These are phyloP conservation scores for Platanthera guangdongensis DNA, from an alignment of 106 monocot species.

Conservation along the genomic window DNA sequence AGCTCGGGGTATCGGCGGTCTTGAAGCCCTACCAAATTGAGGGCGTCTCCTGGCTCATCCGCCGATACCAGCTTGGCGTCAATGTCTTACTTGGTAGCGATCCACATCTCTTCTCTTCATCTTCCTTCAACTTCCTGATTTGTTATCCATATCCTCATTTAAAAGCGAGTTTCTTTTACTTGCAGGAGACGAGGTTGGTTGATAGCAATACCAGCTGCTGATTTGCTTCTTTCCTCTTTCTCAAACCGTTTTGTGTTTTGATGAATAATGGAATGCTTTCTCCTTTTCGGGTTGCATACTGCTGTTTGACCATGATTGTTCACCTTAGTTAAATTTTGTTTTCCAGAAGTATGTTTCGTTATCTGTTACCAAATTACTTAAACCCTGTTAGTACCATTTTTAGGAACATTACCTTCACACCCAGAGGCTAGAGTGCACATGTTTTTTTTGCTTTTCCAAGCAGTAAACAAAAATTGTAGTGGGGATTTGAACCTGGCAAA, in stretches of 20 bases:
- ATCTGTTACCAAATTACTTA: background rate
- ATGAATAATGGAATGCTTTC: background rate
- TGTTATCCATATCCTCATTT: background rate
- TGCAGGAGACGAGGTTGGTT: conserved; percentile 84
- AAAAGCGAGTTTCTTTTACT: background rate
- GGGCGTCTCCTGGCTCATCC: conserved; percentile 83
- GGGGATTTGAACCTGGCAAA: background rate
- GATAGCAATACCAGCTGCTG: background rate
- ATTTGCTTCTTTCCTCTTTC: background rate
- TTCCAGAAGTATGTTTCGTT: background rate
- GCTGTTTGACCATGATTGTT: background rate
- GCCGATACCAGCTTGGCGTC: conserved; percentile 77
- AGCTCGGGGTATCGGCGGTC: conserved; percentile 52
- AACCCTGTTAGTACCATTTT: background rate
- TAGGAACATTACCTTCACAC: background rate
- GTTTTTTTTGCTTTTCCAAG: background rate
- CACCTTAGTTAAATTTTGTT: background rate
- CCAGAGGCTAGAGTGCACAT: background rate
- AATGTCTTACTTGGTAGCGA: conserved; percentile 76
- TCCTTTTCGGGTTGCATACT: background rate
- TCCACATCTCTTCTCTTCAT: background rate
- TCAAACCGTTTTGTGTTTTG: conserved; percentile 3
- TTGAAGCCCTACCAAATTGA: conserved; percentile 87
- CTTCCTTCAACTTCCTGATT: background rate
- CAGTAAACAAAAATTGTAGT: background rate